These are phyloP conservation scores for Apostasia shenzhenica DNA, from an alignment of 106 monocot species.

Conservation along the genomic window DNA sequence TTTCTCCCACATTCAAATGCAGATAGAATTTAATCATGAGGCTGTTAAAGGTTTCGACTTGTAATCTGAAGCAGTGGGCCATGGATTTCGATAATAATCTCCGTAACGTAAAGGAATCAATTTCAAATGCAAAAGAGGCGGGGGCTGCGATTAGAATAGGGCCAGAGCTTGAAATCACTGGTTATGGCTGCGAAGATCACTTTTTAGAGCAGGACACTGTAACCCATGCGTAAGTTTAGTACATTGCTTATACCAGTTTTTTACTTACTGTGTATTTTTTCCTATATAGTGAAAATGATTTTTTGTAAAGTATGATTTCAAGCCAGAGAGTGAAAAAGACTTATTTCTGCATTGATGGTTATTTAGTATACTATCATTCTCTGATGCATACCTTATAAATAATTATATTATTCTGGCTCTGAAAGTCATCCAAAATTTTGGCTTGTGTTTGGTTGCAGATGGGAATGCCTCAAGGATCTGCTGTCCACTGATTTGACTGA, in stretches of 20 bases:
- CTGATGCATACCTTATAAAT: no score
- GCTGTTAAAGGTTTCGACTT: slow-evolving; percentile 89
- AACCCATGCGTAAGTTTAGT: slow-evolving; percentile 63
- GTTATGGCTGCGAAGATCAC: slow-evolving; percentile 98
- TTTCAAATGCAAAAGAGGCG: slow-evolving; percentile 52
- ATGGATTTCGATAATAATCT: slow-evolving; percentile 97
- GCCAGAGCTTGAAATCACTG: slow-evolving; percentile 94
- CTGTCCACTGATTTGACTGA: slow-evolving; percentile 76
- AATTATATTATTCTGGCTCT: no score
- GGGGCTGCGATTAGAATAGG: slow-evolving; percentile 76
- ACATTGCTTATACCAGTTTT: background rate
- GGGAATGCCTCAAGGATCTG: slow-evolving; percentile 92
- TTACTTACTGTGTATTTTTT: background rate
- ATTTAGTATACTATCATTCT: no score
- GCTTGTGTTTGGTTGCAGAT: slow-evolving; percentile 44
- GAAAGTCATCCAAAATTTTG: no score
- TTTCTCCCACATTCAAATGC: background rate
- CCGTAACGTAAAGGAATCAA: slow-evolving; percentile 79
- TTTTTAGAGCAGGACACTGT: slow-evolving; percentile 94
- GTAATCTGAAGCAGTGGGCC: slow-evolving; percentile 97
- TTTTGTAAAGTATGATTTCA: background rate
- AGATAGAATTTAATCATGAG: slow-evolving; percentile 59
- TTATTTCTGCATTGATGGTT: no score
- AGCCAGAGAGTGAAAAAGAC: background rate
- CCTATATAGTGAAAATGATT: background rate